A percentile compares a stretch with the other conserved stretches of the same genome.
Evolutionary conservation across 345 rosid genomes (phyloP).

Genomic region (Salix suchowensis): DNA sequence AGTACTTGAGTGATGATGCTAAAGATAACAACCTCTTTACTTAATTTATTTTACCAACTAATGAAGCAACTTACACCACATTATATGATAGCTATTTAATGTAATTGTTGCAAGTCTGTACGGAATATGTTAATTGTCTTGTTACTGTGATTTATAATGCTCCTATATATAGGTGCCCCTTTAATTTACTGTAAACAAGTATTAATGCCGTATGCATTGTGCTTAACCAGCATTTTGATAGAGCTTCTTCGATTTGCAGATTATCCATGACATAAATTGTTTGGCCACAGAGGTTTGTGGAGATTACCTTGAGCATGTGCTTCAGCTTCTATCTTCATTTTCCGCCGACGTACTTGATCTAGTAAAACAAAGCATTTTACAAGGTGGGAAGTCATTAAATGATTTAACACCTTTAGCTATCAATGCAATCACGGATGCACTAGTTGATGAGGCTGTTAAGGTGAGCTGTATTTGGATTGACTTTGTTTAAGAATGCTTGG

Average conservation of each 20-base stretch:
- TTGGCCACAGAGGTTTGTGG: conserved; percentile 65
- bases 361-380: conserved; percentile 72
- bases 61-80: background rate
- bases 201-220: background rate
- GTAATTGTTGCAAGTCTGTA: background rate
- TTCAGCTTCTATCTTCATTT: conserved; percentile 62
- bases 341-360: conserved; percentile 58
- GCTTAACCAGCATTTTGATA: conserved; percentile 7
- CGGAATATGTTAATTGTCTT: background rate
- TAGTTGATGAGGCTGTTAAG: conserved; percentile 88
- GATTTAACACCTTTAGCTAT: conserved; percentile 51
- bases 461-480: conserved; percentile 36
- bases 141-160: background rate
- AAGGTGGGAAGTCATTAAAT: conserved; percentile 55
- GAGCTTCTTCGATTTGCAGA: conserved; percentile 46
- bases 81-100: background rate
- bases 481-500: background rate
- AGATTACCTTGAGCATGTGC: conserved; percentile 55
- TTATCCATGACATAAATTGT: conserved; percentile 71
- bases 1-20: background rate
- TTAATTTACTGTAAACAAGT: background rate
- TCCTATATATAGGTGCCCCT: background rate
- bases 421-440: conserved; percentile 52
- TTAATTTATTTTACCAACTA: background rate
- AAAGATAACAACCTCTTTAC: background rate